Base-by-base conservation (phyloP, 2,329 filamentous ascomycete species). In the Penicillium sp. region DNA sequence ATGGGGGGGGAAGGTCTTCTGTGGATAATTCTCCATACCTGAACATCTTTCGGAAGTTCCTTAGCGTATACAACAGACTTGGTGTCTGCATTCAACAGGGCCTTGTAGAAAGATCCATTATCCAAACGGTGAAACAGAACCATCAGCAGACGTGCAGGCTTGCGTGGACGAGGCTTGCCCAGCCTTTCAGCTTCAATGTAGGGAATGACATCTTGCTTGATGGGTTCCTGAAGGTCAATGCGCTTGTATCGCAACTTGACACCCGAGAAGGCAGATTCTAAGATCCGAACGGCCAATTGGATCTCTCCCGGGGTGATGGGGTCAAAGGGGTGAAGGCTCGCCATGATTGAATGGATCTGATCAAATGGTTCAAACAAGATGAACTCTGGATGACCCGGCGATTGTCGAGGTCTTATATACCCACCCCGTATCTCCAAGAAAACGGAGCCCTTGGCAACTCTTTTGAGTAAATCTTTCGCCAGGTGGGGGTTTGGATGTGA, bases 221-320 rank as follows among this genome's bases (percentile, higher is more conserved):
- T 77, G 3, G 87, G 86, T 66, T 90, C 86, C 51, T 87, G 81
- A 3, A 89, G 77, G 22, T 85, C 89, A 50, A 91, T 82, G 63
- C 82, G 83, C 75, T 90, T 90, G 79, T 85, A 86, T 6, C 77
- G 73, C 29, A 80, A 60, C 26, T 65, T 57, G 6, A 73, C 66
- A 2, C 69, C 70, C 1, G 73, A 72, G 49, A 76, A 76, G 22
- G 73, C 63, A 2, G 68, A 63, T 63, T 75, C 62, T 27, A 77
- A 61, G 55, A 77, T 63, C 53, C 71, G 71, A 19, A 73, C 73
- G n/a, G 72, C 73, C 53, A 77, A 56, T 56, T 70, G 68, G 57
- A 77, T 76, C 55, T 77, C 75, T 52, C 61, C 69, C 21, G 74
- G 71, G 14, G 71, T 73, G 47, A 77, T 70, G 19, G 74, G 73